These are phyloP conservation scores for Citrus hindsii DNA, from an alignment of 345 rosid genomes.

Conservation along the genomic window DNA sequence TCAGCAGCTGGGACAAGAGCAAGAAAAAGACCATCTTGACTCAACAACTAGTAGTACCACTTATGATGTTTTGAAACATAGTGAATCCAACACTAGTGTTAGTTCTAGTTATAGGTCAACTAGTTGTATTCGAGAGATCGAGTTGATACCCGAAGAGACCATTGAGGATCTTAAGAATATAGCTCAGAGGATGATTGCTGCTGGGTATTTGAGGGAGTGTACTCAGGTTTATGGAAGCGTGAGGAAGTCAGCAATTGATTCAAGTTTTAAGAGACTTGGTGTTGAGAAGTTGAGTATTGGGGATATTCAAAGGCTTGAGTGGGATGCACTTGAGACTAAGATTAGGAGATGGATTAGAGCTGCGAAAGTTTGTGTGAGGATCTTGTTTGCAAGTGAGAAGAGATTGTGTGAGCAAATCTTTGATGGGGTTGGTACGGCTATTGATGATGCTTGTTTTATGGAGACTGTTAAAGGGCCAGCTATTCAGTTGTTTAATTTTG, in stretches of 20 bases:
- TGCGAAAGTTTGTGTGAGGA: slow-evolving; percentile 69
- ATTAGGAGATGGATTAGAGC: slow-evolving; percentile 91
- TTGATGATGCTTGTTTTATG: slow-evolving; percentile 77
- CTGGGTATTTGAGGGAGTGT: slow-evolving; percentile 81
- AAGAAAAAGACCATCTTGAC: background rate
- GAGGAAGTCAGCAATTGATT: slow-evolving; percentile 80
- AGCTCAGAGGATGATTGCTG: slow-evolving; percentile 72
- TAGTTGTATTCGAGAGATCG: slow-evolving; percentile 81
- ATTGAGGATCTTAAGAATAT: slow-evolving; percentile 64
- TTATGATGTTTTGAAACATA: slow-evolving; percentile 1
- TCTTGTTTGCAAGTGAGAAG: slow-evolving; percentile 84
- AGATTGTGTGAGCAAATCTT: slow-evolving; percentile 80
- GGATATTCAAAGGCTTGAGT: slow-evolving; percentile 82
- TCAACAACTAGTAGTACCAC: background rate
- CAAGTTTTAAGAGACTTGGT: slow-evolving; percentile 62
- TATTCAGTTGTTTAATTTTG: slow-evolving; percentile 74
- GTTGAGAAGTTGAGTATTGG: slow-evolving; percentile 92
- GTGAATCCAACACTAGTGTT: background rate
- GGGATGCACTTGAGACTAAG: slow-evolving; percentile 81
- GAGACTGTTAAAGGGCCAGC: slow-evolving; percentile 85
- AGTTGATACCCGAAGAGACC: slow-evolving; percentile 74
- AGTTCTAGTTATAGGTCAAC: slow-evolving; percentile 59
- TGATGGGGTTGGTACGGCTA: slow-evolving; percentile 54
- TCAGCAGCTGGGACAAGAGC: background rate
- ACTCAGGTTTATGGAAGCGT: slow-evolving; percentile 90